Percentiles rank a stretch among this genome's conserved stretches.
Conservation (phyloP, 202 grass and related monocot genomes). For the Bolboschoenoplectus hybrid region DNA sequence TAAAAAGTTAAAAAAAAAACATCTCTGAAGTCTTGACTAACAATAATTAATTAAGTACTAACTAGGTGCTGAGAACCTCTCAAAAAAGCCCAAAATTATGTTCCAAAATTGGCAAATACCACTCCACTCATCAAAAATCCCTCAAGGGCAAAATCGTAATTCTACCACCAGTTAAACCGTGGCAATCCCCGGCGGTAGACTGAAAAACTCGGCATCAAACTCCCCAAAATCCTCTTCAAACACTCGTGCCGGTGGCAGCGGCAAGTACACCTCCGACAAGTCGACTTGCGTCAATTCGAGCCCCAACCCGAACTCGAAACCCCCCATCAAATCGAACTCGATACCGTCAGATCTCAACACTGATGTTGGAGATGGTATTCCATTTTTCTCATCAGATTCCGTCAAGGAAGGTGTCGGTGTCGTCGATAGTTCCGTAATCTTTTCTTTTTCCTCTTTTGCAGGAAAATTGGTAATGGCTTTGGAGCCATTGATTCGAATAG, state of each 20-base stretch:
- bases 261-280: slow-evolving; percentile 31
- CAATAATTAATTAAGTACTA: slow-evolving; percentile 36
- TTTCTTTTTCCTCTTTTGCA: background rate
- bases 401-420: background rate
- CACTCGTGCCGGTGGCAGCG: background rate
- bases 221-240: slow-evolving; percentile 43
- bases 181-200: slow-evolving; percentile 20
- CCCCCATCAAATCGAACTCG: slow-evolving; percentile 22
- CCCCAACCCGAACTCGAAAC: slow-evolving; percentile 18
- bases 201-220: slow-evolving; percentile 41
- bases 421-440: background rate
- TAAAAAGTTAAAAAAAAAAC: slow-evolving; percentile 20
- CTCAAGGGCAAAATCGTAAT: slow-evolving; percentile 31
- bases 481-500: slow-evolving; percentile 29
- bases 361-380: slow-evolving; percentile 14
- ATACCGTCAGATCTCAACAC: slow-evolving; percentile 18
- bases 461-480: slow-evolving; percentile 38
- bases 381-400: slow-evolving; percentile 26
- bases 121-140: background rate
- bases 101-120: slow-evolving; percentile 12
- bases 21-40: slow-evolving; percentile 28
- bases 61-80: slow-evolving; percentile 1
- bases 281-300: slow-evolving; percentile 30
- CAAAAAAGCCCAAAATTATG: slow-evolving; percentile 18
- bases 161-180: slow-evolving; percentile 9